Conservation (phyloP, 306 rosid species). For the Lathyrus sativus region DNA sequence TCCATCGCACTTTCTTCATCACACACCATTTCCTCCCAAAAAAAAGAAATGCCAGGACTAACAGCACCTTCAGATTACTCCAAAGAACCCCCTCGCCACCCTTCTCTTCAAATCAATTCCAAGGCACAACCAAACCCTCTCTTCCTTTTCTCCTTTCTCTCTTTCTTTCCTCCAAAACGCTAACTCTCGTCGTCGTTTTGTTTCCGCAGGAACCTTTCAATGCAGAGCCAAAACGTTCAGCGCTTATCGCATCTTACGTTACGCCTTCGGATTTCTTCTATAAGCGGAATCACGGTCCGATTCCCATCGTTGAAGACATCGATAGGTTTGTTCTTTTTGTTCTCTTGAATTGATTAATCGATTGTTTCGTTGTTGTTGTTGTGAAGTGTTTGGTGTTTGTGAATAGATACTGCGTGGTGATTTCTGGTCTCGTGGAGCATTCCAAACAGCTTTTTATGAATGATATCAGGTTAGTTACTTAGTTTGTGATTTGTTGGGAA, state of each 20-base stretch:
- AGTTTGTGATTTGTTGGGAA: conserved; percentile 5
- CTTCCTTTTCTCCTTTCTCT: background rate
- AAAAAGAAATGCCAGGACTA: conserved; percentile 6
- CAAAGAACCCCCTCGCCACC: conserved; percentile 6
- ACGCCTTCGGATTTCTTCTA: conserved; percentile 84
- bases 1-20: background rate
- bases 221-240: conserved; percentile 82
- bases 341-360: background rate
- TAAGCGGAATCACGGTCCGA: conserved; percentile 94
- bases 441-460: conserved; percentile 68
- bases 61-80: conserved; percentile 26
- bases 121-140: background rate
- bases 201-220: conserved; percentile 78
- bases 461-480: conserved; percentile 66
- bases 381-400: conserved; percentile 26
- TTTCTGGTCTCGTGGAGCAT: conserved; percentile 62
- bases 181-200: conserved; percentile 12
- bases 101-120: conserved; percentile 11
- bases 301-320: conserved; percentile 69
- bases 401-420: conserved; percentile 61
- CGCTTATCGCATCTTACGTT: conserved; percentile 60
- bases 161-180: background rate
- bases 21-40: background rate
- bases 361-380: background rate
- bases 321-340: conserved; percentile 48